Conservation (phyloP, 805 yeast species). For the Candida oleophila region DNA sequence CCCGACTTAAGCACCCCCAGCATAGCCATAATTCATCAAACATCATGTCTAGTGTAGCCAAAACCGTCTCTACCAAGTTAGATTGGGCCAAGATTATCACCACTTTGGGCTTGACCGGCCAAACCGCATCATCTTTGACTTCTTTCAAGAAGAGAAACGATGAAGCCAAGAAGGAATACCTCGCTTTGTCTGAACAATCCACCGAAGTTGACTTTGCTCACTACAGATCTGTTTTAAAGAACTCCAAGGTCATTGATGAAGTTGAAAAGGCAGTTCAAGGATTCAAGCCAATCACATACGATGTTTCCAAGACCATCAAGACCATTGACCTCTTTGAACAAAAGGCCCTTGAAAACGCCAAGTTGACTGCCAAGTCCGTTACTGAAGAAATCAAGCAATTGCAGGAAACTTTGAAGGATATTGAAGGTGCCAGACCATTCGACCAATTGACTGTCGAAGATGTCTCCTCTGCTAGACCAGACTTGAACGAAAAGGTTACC, state of each 20-base stretch:
- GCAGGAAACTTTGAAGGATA: conserved; percentile 85
- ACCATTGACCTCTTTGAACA: conserved; percentile 91
- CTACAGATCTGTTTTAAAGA: conserved; percentile 80
- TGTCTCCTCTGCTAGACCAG: conserved; percentile 93
- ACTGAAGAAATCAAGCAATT: conserved; percentile 81
- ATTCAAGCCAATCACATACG: conserved; percentile 83
- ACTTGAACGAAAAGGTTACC: conserved; percentile 91
- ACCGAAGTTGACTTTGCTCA: conserved; percentile 76
- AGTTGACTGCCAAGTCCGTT: conserved; percentile 87
- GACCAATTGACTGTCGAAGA: conserved; percentile 96
- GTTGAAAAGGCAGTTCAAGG: conserved; percentile 72
- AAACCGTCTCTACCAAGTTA: conserved; percentile 76
- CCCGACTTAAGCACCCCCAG: too few relatives aligned
- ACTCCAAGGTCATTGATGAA: conserved; percentile 74
- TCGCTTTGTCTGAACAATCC: conserved; percentile 69
- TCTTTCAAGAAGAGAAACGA: conserved; percentile 98
- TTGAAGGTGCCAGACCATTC: conserved; percentile 96
- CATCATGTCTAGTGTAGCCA: conserved; percentile 42
- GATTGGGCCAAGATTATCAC: conserved; percentile 93
- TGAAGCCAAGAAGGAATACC: conserved; percentile 85
- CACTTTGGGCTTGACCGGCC: conserved; percentile 87
- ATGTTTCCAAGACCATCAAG: conserved; percentile 85
- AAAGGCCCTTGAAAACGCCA: conserved; percentile 94
- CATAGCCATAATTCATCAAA: background rate
- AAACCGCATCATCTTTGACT: conserved; percentile 83